A percentile compares a stretch with the other conserved stretches of the same genome.
These are phyloP conservation scores for Ambrosiella cleistominuta DNA, from an alignment of 2,329 filamentous ascomycete species.

Conservation along the genomic window DNA sequence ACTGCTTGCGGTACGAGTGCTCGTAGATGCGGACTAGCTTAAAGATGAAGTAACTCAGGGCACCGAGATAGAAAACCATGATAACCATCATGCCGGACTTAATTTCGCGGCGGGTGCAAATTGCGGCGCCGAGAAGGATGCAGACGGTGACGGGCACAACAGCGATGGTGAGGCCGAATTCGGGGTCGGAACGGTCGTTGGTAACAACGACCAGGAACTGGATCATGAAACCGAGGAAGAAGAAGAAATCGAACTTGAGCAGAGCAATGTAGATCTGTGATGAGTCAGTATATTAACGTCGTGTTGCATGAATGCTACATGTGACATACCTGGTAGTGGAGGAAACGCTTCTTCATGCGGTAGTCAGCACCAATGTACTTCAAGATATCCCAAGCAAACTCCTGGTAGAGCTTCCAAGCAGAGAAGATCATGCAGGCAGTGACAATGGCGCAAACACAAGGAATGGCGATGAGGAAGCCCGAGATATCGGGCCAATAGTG, in stretches of 20 bases:
- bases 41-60: conserved; percentile 89
- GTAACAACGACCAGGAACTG: conserved; percentile 91
- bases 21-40: conserved; percentile 95
- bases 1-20: conserved; percentile 37
- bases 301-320: neutral
- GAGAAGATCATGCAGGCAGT: conserved; percentile 58
- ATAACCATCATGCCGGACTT: conserved; percentile 57
- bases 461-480: conserved; percentile 70
- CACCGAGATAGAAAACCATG: conserved; percentile 76
- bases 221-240: conserved; percentile 96
- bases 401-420: conserved; percentile 91
- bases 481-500: conserved; percentile 52
- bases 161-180: conserved; percentile 73
- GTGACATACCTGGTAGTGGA: conserved; percentile 71
- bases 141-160: conserved; percentile 82
- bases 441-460: conserved; percentile 60
- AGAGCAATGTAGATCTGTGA: conserved; percentile 85
- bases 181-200: conserved; percentile 41
- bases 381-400: conserved; percentile 98
- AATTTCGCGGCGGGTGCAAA: conserved; percentile 65
- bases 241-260: conserved; percentile 99
- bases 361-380: conserved; percentile 97
- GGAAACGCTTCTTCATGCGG: conserved; percentile 87
- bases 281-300: neutral
- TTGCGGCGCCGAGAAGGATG: conserved; percentile 71